Percentiles rank a stretch among this genome's conserved stretches.
Conservation (phyloP, 2,329 filamentous ascomycete species). For the Alternaria infectoria region DNA sequence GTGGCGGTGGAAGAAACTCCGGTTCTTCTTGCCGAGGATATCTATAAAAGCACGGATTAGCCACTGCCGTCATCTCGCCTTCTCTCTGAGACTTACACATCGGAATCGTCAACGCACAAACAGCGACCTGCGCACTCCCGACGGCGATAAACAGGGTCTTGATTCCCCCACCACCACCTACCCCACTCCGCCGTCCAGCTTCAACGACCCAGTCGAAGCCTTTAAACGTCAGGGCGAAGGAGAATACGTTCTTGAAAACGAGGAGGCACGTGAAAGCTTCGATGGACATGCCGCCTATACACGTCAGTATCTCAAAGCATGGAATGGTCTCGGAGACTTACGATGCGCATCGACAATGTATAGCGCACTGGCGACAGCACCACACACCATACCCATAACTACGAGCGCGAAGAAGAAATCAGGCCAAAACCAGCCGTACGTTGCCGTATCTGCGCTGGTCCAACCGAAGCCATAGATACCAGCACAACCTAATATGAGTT, state of each 20-base stretch:
- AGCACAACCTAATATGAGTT: slow-evolving; percentile 76
- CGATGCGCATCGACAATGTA: slow-evolving; percentile 95
- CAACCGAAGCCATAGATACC: slow-evolving; percentile 87
- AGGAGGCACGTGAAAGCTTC: slow-evolving; percentile 90
- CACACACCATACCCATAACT: slow-evolving; percentile 89
- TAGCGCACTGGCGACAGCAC: slow-evolving; percentile 81
- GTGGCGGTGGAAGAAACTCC: slow-evolving; percentile 42
- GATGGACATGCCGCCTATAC: slow-evolving; percentile 74
- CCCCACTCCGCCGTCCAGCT: slow-evolving; percentile 21
- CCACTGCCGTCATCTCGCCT: not conserved
- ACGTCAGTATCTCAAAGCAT: not conserved
- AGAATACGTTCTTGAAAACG: slow-evolving; percentile 95
- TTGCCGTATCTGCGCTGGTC: slow-evolving; percentile 65
- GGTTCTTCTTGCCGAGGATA: slow-evolving; percentile 46
- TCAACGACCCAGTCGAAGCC: slow-evolving; percentile 81
- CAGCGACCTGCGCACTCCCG: slow-evolving; percentile 75
- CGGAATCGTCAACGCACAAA: slow-evolving; percentile 77
- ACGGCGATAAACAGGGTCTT: slow-evolving; percentile 73
- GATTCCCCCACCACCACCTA: slow-evolving; percentile 53
- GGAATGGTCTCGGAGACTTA: slow-evolving; percentile 38
- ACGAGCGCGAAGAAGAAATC: slow-evolving; percentile 84
- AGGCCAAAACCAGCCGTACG: slow-evolving; percentile 75
- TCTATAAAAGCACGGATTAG: slow-evolving; percentile 22
- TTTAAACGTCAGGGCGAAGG: slow-evolving; percentile 81
- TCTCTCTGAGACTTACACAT: slow-evolving; percentile 68